Evolutionary conservation across 306 rosid species (phyloP), one percentile per base, ranked within the genome.

Genomic region (Lablab purpureus): DNA sequence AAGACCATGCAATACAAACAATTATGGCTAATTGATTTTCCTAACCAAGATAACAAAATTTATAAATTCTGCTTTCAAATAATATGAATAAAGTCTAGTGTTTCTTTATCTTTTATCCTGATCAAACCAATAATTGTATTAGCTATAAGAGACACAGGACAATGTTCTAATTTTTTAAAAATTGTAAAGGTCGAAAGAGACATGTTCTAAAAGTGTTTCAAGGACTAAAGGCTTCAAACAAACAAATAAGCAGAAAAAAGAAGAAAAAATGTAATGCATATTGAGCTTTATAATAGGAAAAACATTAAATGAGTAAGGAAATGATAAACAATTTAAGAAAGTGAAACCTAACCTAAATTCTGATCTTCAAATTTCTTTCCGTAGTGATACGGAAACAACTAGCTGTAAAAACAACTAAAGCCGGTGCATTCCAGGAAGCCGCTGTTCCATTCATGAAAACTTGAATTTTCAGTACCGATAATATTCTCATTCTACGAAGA

Each of bases 261-360:
- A 10, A 5, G 73, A 43, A 73, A 51, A 47, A 55, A 2, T 34
- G 14, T 7, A 64, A 50, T 46, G 43, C 28, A 77, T 67, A 56
- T 51, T 73, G 41, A 21, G 30, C 74, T 73, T 19, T 6, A 32
- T 67, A 22, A 37, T 30, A 2, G 25, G 34, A 69, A 4, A 25
- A 63, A 66, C 7, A 27, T 10, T 23, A 21, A 23, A 72, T 4
- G 15, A 43, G 37, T 14, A 54, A 54, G 63, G 49, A 23, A 56
- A 67, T 36, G 15, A 34, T 23, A 27, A 37, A 46, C 15, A 54
- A 45, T 13, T 64, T 18, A 34, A 34, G 40, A 34, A 22, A 15
- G 73, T 14, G 46, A 30, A 82, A 18, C 40, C 43, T 37, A 50
- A 80, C 89, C 76, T 67, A 75, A 81, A 75, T 76, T 32, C 8